Percentiles rank a stretch among this genome's conserved stretches.
Evolutionary conservation across 306 rosid species (phyloP).

Genomic region (Vigna hirtella): DNA sequence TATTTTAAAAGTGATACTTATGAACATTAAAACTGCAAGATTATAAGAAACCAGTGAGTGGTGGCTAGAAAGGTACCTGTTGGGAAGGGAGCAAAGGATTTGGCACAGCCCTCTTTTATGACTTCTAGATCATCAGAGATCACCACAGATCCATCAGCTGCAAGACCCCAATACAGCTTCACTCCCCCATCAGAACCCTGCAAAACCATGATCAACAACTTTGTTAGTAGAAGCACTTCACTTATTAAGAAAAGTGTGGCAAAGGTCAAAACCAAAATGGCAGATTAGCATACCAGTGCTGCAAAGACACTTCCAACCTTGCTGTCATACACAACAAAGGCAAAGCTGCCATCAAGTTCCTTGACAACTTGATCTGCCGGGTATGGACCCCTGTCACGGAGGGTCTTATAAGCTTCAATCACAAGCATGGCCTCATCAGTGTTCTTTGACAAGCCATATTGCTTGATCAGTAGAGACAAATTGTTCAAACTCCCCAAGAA

Average conservation of each 20-base stretch:
- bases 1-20: background rate
- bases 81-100: constrained; percentile 98
- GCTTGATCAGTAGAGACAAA: constrained; percentile 61
- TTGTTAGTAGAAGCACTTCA: background rate
- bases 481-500: constrained; percentile 91
- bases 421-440: constrained; percentile 85
- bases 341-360: constrained; percentile 94
- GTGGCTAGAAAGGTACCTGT: constrained; percentile 53
- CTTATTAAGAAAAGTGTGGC: background rate
- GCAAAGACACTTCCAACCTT: constrained; percentile 81
- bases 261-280: background rate
- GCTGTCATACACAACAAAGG: constrained; percentile 97
- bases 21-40: background rate
- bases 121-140: constrained; percentile 89
- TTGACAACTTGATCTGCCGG: constrained; percentile 97
- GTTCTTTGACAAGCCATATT: constrained; percentile 79
- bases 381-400: constrained; percentile 93
- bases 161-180: constrained; percentile 91
- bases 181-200: constrained; percentile 98
- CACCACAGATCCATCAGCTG: constrained; percentile 96
- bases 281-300: constrained; percentile 71
- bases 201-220: constrained; percentile 27
- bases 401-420: constrained; percentile 91
- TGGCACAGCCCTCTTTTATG: constrained; percentile 94
- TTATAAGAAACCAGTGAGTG: background rate